Evolutionary conservation across 768 basidiomycete species (phyloP).

Genomic region (Kwoniella dendrophila): DNA sequence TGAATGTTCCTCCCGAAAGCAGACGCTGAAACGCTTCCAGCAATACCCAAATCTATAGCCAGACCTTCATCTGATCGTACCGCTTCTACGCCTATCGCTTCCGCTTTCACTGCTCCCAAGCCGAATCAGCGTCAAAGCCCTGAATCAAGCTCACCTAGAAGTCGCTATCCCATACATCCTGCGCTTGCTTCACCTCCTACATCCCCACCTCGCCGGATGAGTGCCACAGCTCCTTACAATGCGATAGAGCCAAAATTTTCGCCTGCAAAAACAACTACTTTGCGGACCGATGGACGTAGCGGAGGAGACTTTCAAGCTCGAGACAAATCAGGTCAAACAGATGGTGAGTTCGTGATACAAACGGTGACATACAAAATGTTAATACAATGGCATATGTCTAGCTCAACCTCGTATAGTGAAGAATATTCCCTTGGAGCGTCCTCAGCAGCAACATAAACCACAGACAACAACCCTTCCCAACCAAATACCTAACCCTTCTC

Average conservation of each 20-base stretch:
- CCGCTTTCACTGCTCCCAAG: not conserved
- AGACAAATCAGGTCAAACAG: not conserved
- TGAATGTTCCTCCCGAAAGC: not conserved
- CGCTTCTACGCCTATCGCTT: constrained; percentile 9
- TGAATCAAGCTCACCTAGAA: not conserved
- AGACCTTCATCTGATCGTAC: not conserved
- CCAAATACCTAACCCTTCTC: not conserved
- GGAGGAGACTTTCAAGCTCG: constrained; percentile 1
- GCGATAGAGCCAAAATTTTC: not conserved
- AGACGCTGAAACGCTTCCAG: not conserved
- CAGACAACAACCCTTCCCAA: not conserved
- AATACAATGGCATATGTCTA: no score
- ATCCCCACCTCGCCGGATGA: constrained; percentile 11
- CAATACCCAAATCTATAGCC: not conserved
- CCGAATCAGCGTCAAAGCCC: not conserved
- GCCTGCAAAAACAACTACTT: not conserved
- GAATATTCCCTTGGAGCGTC: no score
- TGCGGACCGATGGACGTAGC: not conserved
- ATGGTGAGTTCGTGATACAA: not conserved
- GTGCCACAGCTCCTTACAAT: constrained; percentile 16
- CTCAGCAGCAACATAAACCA: no score
- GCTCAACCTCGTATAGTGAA: no score
- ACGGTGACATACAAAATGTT: not conserved
- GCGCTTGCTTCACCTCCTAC: constrained; percentile 39
- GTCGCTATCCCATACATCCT: constrained; percentile 31